Percentiles rank a stretch among this genome's conserved stretches.
phyloP scores from a whole-genome alignment of 306 rosid species.

The Fragaria vesca region DNA sequence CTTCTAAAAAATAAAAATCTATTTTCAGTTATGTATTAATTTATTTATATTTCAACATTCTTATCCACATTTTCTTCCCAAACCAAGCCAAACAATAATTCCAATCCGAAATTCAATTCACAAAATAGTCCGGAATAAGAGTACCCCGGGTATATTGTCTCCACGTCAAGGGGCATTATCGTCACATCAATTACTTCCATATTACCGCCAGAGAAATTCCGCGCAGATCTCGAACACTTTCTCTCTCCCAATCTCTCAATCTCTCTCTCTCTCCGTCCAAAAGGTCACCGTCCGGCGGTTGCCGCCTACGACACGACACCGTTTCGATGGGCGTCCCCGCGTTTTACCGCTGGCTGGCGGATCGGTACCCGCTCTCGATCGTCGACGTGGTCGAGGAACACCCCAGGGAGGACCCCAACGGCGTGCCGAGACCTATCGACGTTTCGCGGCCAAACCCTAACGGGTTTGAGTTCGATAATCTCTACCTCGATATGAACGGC shows the following conservation, averaged over 20 bases:
- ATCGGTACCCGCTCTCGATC: slow-evolving; percentile 83
- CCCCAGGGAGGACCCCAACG: slow-evolving; percentile 29
- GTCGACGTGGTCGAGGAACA: slow-evolving; percentile 79
- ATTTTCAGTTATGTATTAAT: no score
- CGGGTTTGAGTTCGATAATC: slow-evolving; percentile 84
- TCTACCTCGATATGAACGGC: slow-evolving; percentile 93
- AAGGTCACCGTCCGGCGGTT: slow-evolving; percentile 13
- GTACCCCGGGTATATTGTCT: not conserved
- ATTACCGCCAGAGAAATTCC: not conserved
- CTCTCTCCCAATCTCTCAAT: not conserved
- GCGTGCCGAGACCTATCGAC: slow-evolving; percentile 40
- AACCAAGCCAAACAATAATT: no score
- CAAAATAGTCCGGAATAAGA: not conserved
- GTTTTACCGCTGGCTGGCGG: slow-evolving; percentile 97
- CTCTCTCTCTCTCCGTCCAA: not conserved
- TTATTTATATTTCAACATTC: no score
- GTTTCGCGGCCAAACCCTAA: slow-evolving; percentile 85
- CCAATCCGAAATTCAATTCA: no score
- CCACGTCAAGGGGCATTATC: not conserved
- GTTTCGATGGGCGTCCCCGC: slow-evolving; percentile 89
- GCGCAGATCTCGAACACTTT: slow-evolving; percentile 11
- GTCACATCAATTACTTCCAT: not conserved
- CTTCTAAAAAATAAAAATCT: no score
- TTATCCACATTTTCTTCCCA: not conserved
- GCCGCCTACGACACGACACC: slow-evolving; percentile 39